Evolutionary conservation across 2,329 filamentous ascomycete species (phyloP), one percentile per base, ranked within the genome.

Genomic region (Cladophialophora exuberans): DNA sequence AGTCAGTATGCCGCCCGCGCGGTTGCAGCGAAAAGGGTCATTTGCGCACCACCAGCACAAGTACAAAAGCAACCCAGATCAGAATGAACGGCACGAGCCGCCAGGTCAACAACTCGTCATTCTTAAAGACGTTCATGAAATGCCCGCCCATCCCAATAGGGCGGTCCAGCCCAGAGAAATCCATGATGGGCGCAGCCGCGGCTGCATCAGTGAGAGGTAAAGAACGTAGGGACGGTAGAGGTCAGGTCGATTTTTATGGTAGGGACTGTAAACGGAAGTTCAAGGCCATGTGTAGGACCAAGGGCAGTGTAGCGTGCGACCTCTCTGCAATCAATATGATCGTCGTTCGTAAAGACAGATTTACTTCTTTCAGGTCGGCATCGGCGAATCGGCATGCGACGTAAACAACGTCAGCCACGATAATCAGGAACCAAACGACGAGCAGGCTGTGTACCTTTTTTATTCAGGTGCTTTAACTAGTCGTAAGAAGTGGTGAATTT

Each of bases 11-110:
- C 23, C 17, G 30, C 25, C 23, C 6, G 18, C 10, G 4, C 18
- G 30, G 22, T 7, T 25, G 31, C 42, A 23, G 17, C 33, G 35
- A 30, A 31, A 22, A 11, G 44, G 18, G 17, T 69, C 18, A 22
- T 5, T 23, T 26, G 30, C 61, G 20, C 43, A 64, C 62, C 35
- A 57, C 7, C 6, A 64, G 42, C 6, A 64, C 35, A 17, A 56
- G 23, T 7, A 31, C 39, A 52, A 63, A 65, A 3, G 35, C 45
- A 25, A 38, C 50, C 62, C 62, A 65, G 53, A 65, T 58, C 36
- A 65, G 20, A 20, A 62, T 58, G 48, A 63, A 63, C 4, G 62
- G 62, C 17, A 65, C 39, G 10, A 65, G 47, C 13, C 56, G 52
- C 56, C 56, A 62, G 15, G 52, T 52, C n/a, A 56, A 52, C n/a